A percentile compares a stretch with the other conserved stretches of the same genome.
Evolutionary conservation across 495 filamentous ascomycete species (phyloP).

Genomic region (Halenospora varia): DNA sequence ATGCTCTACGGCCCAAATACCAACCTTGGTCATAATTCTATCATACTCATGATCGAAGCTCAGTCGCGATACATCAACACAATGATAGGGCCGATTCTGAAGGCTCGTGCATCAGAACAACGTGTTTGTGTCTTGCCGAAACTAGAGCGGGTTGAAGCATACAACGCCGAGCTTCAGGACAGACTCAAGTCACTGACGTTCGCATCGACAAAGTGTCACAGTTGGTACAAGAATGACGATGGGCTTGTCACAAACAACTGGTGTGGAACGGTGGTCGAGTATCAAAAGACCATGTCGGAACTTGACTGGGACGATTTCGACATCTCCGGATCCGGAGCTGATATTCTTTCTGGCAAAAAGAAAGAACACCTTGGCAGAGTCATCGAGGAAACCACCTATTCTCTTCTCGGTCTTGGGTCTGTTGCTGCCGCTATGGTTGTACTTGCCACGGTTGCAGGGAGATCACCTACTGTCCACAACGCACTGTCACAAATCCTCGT

Average conservation of each 20-base stretch:
- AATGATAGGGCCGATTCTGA: slow-evolving; percentile 34
- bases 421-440: no score
- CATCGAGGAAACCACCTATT: no score
- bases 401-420: no score
- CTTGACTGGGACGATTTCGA: neutral
- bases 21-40: slow-evolving; percentile 46
- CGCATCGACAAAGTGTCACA: neutral
- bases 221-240: neutral
- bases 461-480: no score
- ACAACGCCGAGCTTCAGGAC: neutral
- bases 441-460: no score
- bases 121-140: neutral
- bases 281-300: neutral
- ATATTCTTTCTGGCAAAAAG: neutral
- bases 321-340: neutral
- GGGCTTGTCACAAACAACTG: neutral
- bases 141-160: neutral
- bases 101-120: neutral
- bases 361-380: neutral
- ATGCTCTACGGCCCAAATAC: slow-evolving; percentile 56
- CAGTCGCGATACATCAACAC: slow-evolving; percentile 47
- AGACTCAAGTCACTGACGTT: neutral
- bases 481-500: no score
- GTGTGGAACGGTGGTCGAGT: neutral
- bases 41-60: slow-evolving; percentile 55